Percentiles rank a stretch among this genome's conserved stretches.
phyloP scores from a whole-genome alignment of 352 stramenopile genomes.

The Globisporangium recalcitrans region DNA sequence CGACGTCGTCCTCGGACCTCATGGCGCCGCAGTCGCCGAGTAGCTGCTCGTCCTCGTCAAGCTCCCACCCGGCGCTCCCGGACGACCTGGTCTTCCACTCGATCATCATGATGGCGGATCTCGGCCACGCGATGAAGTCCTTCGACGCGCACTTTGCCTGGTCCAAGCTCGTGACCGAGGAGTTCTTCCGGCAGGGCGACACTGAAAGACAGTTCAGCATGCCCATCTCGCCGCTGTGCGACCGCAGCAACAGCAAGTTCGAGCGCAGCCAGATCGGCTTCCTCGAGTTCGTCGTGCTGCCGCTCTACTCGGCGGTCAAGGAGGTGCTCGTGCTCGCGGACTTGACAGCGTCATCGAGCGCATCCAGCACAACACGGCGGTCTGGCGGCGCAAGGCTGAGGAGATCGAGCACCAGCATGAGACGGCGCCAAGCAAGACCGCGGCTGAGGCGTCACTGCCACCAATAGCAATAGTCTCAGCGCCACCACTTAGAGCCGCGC shows the following conservation, averaged over 20 bases:
- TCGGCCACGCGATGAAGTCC: slow-evolving; percentile 60
- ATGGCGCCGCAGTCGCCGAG: slow-evolving; percentile 2
- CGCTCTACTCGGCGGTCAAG: slow-evolving; percentile 43
- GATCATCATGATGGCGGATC: slow-evolving; percentile 73
- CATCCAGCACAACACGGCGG: slow-evolving; percentile 41
- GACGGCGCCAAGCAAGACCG: neutral
- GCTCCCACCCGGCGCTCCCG: slow-evolving; percentile 14
- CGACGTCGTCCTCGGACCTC: slow-evolving; percentile 26
- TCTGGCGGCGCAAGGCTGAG: slow-evolving; percentile 32
- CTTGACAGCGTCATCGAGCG: slow-evolving; percentile 39
- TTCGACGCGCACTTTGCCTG: slow-evolving; percentile 53
- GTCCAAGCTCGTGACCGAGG: slow-evolving; percentile 55
- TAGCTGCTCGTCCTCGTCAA: neutral
- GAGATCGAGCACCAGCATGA: slow-evolving; percentile 6
- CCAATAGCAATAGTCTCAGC: neutral
- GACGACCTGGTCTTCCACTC: slow-evolving; percentile 61
- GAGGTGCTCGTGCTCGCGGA: slow-evolving; percentile 41
- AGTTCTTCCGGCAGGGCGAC: slow-evolving; percentile 71
- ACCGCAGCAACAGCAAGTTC: slow-evolving; percentile 45
- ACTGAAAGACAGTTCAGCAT: slow-evolving; percentile 49
- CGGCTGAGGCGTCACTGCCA: neutral
- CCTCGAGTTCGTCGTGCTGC: slow-evolving; percentile 67
- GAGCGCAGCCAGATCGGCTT: slow-evolving; percentile 72
- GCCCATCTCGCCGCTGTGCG: slow-evolving; percentile 58
- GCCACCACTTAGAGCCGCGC: neutral